Evolutionary conservation across 2,329 filamentous ascomycete species (phyloP), one percentile per base, ranked within the genome.

Genomic region (Zopfia rhizophila): DNA sequence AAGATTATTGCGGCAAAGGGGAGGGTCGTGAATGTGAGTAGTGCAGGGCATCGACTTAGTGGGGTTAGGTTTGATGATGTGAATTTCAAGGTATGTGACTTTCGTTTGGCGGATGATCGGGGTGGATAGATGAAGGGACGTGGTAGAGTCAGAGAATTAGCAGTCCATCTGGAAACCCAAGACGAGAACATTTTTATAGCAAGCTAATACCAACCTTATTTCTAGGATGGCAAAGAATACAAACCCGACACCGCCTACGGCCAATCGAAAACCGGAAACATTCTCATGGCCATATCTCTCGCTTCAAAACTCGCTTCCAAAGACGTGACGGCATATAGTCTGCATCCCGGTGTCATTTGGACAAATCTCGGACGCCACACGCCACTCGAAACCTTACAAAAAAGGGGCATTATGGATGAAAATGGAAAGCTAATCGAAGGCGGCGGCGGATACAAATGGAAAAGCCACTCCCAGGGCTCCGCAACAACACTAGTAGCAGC

Each of bases 1-100:
- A 62, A 59, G 1, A 56, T 74, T 30, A 51, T 66, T 10, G 50
- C 65, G 5, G 73, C 75, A 2, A 68, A 71, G n/a, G 52, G 54
- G 7, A 46, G 62, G 5, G 51, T 66, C 14, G 53, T 65, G 4
- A 55, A 51, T 17, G 27, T 65, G 8, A 56, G 48, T 4, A 56
- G 51, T 21, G 48, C 42, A 7, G 59, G 53, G 1, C 58, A 61
- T 23, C 16, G 42, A 8, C 17, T 38, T 17, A 40, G 48, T 3
- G 54, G 52, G 4, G 36, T 55, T 2, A 36, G 55, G 2, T 59
- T 43, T 13, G 45, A 43, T 2, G 58, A 60, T 13, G 49, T 44
- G 14, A 53, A 56, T 11, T 63, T 63, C 45, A 16, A 45, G 3
- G 33, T 38, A 18, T 24, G 29, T 16, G n/a, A n/a, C n/a, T n/a